Base-by-base conservation (phyloP, 345 rosid species). In the Gossypium raimondii region DNA sequence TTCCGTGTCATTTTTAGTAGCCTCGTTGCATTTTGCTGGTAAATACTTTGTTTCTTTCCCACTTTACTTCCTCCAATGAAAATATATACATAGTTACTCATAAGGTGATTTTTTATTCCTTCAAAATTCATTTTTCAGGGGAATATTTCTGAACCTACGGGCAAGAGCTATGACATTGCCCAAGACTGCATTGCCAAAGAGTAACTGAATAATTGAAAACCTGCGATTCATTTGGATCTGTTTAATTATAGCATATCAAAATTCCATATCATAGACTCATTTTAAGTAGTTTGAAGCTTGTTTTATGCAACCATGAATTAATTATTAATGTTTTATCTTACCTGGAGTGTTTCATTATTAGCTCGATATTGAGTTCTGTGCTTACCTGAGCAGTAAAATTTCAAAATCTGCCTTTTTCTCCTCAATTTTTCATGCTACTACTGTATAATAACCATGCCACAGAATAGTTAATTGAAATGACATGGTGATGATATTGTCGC, bases 1-100 rank as follows among this genome's bases (percentile, higher is more conserved):
- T 86, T 87, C 24, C 96, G 97, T 3, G 98, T 94, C 77, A 88
- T 94, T 76, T 94, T 94, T 79, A 85, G 82, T 75, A 89, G 97
- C 66, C 44, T 83, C 4, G 62, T 92, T 29, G 97, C 94, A 11
- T 90, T 85, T 81, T 83, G 81, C 85, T 94, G 99, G 98, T 92
- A 88, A 71, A 11, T 51, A 20, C 50, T 61, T 58, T 12, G 1
- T 9, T 44, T 22, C 27, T 75, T 55, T 22, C 43, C 9, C 14
- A 29, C 17, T 68, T 34, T 22, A 11, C 14, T 71, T 47, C 11
- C 18, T 55, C 22, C 57, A 10, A 16, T 45, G 1, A 16, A 55
- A 45, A 11, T 50, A 13, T 29, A 45, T 67, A 7, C 3, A 34
- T 41, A n/a, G 20, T 70, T 20, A 48, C 11, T 6, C n/a, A 22